Evolutionary conservation across 2,329 filamentous ascomycete genomes (phyloP), one percentile per base, ranked within the genome.

Genomic region (Fusarium compactum): DNA sequence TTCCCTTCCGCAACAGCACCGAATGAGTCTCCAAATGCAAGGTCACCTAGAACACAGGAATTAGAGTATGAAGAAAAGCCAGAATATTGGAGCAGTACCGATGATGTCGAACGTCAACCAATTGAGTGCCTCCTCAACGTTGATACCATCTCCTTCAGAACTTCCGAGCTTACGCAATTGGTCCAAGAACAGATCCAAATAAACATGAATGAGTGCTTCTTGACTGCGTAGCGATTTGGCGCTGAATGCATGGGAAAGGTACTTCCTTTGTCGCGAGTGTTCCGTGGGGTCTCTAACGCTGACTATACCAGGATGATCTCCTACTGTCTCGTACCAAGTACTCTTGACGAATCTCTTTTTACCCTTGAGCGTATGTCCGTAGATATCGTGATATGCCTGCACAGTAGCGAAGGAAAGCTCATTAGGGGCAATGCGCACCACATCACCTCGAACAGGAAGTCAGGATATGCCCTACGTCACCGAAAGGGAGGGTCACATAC

Each of bases 331-430:
- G n/a, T 61, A 65, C 32, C 60, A 61, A 27, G 22, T 24, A 16
- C 44, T 50, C 44, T 65, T 65, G 16, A 54, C n/a, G 10, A 65
- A 65, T 5, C 20, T 40, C 2, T 22, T n/a, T 20, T 18, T 58
- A 5, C 18, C 29, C 20, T 51, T 46, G 2, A 16, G 7, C 1
- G 41, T 15, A 24, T 45, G 51, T n/a, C 22, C 34, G 34, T 62
- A 65, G 27, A 72, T 72, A 18, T 72, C 69, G 24, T 65, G 60
- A 54, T 67, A 69, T 8, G 69, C 62, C 16, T 46, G 22, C 12
- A 40, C 48, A 7, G 62, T 58, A 0, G 27, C 51, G 34, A 60
- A 71, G 24, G 48, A 38, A 0, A 71, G 55, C 24, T 71, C 63
- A 18, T 71, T 61, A 8, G 67, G 69, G 3, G 59, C 63, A 10